A percentile compares a stretch with the other conserved stretches of the same genome.
Evolutionary conservation across 2,329 filamentous ascomycete genomes (phyloP).

Genomic region (Hysterium pulicare): DNA sequence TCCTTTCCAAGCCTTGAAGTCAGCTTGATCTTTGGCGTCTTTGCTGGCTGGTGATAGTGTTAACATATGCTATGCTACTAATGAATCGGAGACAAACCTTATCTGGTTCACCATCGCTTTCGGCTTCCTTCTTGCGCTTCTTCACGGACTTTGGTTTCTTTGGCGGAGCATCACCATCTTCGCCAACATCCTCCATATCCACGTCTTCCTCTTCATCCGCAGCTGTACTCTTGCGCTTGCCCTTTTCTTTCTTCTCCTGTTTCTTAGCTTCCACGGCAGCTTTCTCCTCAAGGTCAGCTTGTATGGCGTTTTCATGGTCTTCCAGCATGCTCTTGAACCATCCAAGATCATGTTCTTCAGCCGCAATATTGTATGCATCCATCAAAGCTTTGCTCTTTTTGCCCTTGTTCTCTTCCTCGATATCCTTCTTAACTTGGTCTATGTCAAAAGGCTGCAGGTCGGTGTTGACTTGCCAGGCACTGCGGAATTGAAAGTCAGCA

Average conservation of each 20-base stretch:
- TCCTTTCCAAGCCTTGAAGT: conserved; percentile 43
- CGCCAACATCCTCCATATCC: conserved; percentile 39
- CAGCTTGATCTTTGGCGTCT: conserved; percentile 50
- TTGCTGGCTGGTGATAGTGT: conserved; percentile 41
- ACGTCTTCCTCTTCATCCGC: conserved; percentile 33
- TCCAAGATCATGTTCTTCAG: conserved; percentile 71
- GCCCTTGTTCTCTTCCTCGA: conserved; percentile 62
- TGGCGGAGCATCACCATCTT: conserved; percentile 36
- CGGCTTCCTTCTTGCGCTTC: conserved; percentile 77
- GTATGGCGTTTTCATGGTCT: conserved; percentile 55
- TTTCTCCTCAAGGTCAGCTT: conserved; percentile 59
- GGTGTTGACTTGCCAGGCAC: conserved; percentile 87
- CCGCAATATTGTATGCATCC: conserved; percentile 75
- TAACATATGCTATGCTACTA: conserved; percentile 16
- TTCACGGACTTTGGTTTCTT: conserved; percentile 36
- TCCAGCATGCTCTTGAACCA: conserved; percentile 79
- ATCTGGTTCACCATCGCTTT: conserved; percentile 66
- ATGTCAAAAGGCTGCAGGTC: conserved; percentile 74
- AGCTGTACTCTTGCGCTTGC: conserved; percentile 40
- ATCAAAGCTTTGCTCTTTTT: conserved; percentile 80
- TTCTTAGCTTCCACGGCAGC: conserved; percentile 63
- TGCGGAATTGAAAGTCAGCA: conserved; percentile 37
- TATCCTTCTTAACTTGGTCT: conserved; percentile 67
- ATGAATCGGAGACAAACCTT: conserved; percentile 43
- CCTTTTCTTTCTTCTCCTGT: conserved; percentile 57